Evolutionary conservation across 2,329 filamentous ascomycete genomes (phyloP).

Genomic region (Colletotrichum somersetense): DNA sequence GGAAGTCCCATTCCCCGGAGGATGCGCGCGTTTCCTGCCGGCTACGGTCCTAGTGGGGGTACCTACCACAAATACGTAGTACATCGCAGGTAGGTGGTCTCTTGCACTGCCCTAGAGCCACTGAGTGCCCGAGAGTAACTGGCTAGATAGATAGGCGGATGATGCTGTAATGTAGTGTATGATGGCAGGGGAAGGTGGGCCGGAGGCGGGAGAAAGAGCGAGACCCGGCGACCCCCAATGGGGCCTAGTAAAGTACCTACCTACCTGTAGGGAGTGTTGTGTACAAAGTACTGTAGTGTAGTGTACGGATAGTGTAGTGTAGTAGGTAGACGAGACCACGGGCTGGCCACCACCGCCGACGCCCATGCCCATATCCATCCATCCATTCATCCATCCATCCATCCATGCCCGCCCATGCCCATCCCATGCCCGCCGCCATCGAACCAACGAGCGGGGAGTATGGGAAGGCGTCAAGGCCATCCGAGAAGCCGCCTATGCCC

Average conservation of each 20-base stretch:
- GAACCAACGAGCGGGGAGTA: constrained; percentile 31
- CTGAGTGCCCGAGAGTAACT: background rate
- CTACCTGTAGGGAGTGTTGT: too few relatives aligned
- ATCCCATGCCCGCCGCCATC: constrained; percentile 10
- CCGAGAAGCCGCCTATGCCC: constrained; percentile 34
- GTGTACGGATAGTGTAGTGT: too few relatives aligned
- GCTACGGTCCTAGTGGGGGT: constrained; percentile 8
- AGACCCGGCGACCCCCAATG: constrained; percentile 9
- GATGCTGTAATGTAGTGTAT: background rate
- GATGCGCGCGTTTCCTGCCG: constrained; percentile 18
- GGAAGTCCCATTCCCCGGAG: background rate
- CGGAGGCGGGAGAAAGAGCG: constrained; percentile 17
- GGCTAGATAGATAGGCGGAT: background rate
- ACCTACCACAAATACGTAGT: background rate
- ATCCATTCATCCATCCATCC: too few relatives aligned
- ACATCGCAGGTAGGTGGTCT: background rate
- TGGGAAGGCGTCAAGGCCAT: constrained; percentile 24
- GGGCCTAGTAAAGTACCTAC: background rate
- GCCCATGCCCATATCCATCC: too few relatives aligned
- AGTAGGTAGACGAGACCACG: background rate
- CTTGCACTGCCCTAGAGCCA: constrained; percentile 36
- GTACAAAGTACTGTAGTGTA: too few relatives aligned
- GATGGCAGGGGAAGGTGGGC: background rate
- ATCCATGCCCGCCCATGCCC: constrained; percentile 1
- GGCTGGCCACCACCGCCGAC: background rate